These are phyloP conservation scores for Lipomyces sp. DNA, from an alignment of 805 yeast species.

Conservation along the genomic window DNA sequence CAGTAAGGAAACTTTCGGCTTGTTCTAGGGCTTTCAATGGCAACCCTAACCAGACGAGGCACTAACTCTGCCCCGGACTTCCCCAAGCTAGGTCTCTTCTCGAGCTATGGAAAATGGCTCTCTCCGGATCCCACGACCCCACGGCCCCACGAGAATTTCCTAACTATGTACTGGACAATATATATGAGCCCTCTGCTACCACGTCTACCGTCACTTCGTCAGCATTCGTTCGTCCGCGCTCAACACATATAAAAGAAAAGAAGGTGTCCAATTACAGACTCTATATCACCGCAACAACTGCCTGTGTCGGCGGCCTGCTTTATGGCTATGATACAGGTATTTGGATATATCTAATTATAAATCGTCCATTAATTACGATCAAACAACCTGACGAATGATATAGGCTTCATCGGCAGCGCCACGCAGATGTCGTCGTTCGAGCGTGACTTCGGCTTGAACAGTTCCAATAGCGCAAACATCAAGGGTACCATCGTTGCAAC, in stretches of 20 bases:
- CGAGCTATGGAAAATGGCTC: not conserved
- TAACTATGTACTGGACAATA: not conserved
- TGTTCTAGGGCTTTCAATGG: no score
- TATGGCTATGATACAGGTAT: slow-evolving; percentile 57
- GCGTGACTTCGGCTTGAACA: slow-evolving; percentile 52
- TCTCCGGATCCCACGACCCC: not conserved
- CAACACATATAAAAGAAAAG: not conserved
- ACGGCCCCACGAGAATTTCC: not conserved
- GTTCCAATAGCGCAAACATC: slow-evolving; percentile 41
- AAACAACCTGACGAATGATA: no score
- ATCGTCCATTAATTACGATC: no score
- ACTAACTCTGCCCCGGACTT: not conserved
- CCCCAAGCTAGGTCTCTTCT: not conserved
- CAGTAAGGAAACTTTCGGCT: no score
- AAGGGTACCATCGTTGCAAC: slow-evolving; percentile 33
- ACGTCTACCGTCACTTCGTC: not conserved
- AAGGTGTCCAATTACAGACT: slow-evolving; percentile 51
- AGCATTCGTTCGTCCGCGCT: not conserved
- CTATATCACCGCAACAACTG: slow-evolving; percentile 51
- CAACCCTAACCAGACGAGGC: not conserved
- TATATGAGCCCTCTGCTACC: not conserved
- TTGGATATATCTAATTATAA: no score
- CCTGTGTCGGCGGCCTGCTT: slow-evolving; percentile 56
- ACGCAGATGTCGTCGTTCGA: slow-evolving; percentile 53
- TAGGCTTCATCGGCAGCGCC: slow-evolving; percentile 58